phyloP scores from a whole-genome alignment of 2,329 filamentous ascomycete species.

The Aspergillus spinulosporus region DNA sequence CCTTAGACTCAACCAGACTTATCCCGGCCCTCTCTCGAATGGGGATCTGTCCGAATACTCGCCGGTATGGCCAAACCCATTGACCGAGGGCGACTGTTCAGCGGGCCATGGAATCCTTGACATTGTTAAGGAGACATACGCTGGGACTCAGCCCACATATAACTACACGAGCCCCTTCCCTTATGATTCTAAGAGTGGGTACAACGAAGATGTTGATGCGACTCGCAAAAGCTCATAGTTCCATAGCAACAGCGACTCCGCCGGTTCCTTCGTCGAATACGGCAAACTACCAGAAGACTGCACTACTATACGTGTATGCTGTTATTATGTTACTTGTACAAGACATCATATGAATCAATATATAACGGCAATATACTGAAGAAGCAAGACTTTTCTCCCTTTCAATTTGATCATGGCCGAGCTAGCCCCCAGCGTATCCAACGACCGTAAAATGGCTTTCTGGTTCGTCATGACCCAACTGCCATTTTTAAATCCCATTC shows the following conservation, averaged over 20 bases:
- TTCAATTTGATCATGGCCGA: neutral
- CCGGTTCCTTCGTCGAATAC: no score
- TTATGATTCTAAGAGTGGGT: conserved; percentile 22
- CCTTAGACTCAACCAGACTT: conserved; percentile 56
- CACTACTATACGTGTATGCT: neutral
- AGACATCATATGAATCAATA: neutral
- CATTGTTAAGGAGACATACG: conserved; percentile 36
- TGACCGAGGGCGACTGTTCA: conserved; percentile 32
- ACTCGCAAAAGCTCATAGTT: conserved; percentile 21
- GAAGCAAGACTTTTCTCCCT: neutral
- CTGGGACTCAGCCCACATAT: conserved; percentile 30
- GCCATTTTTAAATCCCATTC: neutral
- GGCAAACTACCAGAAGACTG: neutral
- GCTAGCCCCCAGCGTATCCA: neutral
- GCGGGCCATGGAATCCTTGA: conserved; percentile 39
- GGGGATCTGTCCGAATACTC: conserved; percentile 30
- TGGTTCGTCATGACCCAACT: neutral
- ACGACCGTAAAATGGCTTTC: neutral
- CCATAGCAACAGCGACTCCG: neutral
- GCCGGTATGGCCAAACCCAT: conserved; percentile 32
- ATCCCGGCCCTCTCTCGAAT: conserved; percentile 49
- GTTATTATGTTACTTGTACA: neutral
- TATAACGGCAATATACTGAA: neutral
- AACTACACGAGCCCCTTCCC: conserved; percentile 38
- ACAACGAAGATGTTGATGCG: conserved; percentile 25